phyloP scores from a whole-genome alignment of 2,329 filamentous ascomycete genomes.

The Trichoderma polysporum region DNA sequence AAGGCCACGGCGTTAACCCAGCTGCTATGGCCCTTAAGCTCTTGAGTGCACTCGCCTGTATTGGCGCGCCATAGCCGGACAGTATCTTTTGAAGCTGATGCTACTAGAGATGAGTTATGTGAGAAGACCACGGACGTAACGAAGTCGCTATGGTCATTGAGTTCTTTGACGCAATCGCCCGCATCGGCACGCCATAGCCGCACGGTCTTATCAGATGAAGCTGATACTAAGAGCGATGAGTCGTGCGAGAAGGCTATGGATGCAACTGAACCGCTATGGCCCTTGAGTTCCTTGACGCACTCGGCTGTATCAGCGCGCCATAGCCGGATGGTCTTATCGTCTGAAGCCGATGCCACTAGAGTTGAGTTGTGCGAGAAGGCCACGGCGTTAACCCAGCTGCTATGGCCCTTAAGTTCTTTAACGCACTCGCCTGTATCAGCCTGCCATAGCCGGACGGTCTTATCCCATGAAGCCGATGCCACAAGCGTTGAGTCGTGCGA shows the following conservation, averaged over 20 bases:
- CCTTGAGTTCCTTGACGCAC: not conserved
- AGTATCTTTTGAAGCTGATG: not conserved
- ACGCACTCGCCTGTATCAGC: not conserved
- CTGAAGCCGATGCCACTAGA: not conserved
- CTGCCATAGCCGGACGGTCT: not conserved
- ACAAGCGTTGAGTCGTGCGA: too few species aligned
- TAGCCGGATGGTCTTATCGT: not conserved
- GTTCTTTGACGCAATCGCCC: not conserved
- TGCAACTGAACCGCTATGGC: not conserved
- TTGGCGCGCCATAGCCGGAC: not conserved
- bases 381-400: not conserved
- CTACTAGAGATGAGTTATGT: not conserved
- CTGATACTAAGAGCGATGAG: not conserved
- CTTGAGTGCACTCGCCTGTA: not conserved
- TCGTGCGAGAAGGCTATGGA: not conserved
- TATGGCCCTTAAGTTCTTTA: too few species aligned
- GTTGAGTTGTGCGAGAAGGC: not conserved
- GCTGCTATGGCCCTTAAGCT: not conserved
- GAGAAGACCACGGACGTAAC: not conserved
- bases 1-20: accelerated
- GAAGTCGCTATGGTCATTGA: not conserved
- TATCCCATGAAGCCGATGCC: too few species aligned
- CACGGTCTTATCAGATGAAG: not conserved
- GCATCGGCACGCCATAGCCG: not conserved
- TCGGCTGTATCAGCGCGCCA: not conserved